Percentiles rank a stretch among this genome's conserved stretches.
These are phyloP conservation scores for Candida orba DNA, from an alignment of 805 yeast species.

Conservation along the genomic window DNA sequence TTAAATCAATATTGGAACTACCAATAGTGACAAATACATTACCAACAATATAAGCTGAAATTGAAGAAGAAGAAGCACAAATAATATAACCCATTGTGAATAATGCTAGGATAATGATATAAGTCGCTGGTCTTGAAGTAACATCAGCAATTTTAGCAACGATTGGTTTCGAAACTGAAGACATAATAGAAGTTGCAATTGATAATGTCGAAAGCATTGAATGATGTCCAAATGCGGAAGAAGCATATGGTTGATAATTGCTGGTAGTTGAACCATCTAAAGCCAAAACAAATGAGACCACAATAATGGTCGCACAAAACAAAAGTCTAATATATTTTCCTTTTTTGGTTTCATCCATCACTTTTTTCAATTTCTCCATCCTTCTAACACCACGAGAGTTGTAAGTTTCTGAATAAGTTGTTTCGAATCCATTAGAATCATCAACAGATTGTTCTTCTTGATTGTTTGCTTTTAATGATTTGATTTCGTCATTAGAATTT, in stretches of 20 bases:
- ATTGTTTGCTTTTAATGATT: too few relatives aligned
- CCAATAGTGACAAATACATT: constrained; percentile 32
- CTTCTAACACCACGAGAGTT: constrained; percentile 22
- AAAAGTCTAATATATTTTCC: constrained; percentile 13
- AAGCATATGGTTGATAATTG: constrained; percentile 32
- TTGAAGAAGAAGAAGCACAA: constrained; percentile 29
- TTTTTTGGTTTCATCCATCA: constrained; percentile 14
- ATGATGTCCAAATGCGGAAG: constrained; percentile 33
- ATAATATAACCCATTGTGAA: constrained; percentile 31
- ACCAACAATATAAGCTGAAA: constrained; percentile 31
- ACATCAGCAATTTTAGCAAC: constrained; percentile 36
- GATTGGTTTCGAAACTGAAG: constrained; percentile 32
- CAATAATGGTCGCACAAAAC: constrained; percentile 7
- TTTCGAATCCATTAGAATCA: neutral
- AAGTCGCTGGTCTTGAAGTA: constrained; percentile 33
- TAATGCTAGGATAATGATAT: constrained; percentile 24
- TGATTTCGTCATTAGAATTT: too few relatives aligned
- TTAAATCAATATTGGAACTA: constrained; percentile 28
- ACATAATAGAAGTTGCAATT: constrained; percentile 33
- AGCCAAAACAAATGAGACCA: constrained; percentile 14
- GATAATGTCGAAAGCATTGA: constrained; percentile 34
- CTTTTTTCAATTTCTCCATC: constrained; percentile 16
- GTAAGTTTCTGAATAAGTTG: neutral
- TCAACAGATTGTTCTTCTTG: too few relatives aligned
- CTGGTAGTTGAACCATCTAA: constrained; percentile 28